Evolutionary conservation across 345 rosid species (phyloP).

Genomic region (Luvunga scandens): DNA sequence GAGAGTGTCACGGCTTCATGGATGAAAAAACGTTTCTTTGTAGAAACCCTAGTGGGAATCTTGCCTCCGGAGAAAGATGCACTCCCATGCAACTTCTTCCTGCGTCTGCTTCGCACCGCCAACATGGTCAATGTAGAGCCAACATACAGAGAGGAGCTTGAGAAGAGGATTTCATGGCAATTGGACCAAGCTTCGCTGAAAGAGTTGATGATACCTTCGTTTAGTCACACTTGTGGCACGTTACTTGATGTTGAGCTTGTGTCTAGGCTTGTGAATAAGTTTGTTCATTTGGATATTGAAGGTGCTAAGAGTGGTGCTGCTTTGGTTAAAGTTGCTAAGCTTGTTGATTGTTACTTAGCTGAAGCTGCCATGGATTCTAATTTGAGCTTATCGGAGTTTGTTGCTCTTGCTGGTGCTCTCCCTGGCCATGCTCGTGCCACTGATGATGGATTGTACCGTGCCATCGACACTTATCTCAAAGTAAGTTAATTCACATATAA

Average conservation of each 20-base stretch:
- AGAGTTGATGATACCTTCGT: constrained; percentile 90
- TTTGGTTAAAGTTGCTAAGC: constrained; percentile 69
- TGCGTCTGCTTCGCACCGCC: constrained; percentile 77
- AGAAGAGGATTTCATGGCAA: constrained; percentile 72
- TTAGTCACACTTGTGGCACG: constrained; percentile 76
- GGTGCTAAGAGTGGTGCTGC: constrained; percentile 46
- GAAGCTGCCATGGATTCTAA: constrained; percentile 67
- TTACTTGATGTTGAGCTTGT: constrained; percentile 76
- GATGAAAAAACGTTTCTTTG: constrained; percentile 74
- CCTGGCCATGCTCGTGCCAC: constrained; percentile 69
- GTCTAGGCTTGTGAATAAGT: constrained; percentile 61
- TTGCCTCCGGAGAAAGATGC: constrained; percentile 86
- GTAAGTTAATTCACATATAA: constrained; percentile 29
- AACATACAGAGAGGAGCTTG: constrained; percentile 56
- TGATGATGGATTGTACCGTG: constrained; percentile 79
- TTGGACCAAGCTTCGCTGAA: constrained; percentile 81
- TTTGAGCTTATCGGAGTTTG: constrained; percentile 50
- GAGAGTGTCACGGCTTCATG: constrained; percentile 63
- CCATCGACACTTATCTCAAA: constrained; percentile 86
- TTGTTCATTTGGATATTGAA: constrained; percentile 41
- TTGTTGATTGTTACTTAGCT: constrained; percentile 72
- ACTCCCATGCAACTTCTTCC: constrained; percentile 71
- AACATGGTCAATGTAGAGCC: constrained; percentile 72
- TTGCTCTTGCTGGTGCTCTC: constrained; percentile 58
- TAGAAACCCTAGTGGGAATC: constrained; percentile 71